Conservation (phyloP, 805 yeast species). For the Cyberlindnera galapagoensis region DNA sequence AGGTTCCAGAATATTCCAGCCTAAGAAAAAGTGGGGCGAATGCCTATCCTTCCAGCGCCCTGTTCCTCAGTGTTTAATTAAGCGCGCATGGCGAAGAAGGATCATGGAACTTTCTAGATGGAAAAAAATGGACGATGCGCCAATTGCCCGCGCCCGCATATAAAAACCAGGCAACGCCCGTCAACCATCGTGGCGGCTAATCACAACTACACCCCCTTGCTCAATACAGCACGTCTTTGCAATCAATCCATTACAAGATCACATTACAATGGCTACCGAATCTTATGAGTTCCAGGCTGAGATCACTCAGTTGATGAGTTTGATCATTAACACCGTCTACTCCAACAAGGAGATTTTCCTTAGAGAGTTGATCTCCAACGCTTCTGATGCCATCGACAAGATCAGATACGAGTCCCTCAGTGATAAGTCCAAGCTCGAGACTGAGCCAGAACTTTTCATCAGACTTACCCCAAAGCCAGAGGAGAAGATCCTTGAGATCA, state of each 20-base stretch:
- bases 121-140: too few relatives aligned
- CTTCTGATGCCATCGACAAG: conserved; percentile 98
- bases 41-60: too few relatives aligned
- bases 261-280: conserved; percentile 39
- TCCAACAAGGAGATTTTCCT: conserved; percentile 98
- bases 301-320: conserved; percentile 99
- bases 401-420: conserved; percentile 94
- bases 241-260: too few relatives aligned
- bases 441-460: conserved; percentile 94
- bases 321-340: conserved; percentile 99
- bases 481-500: conserved; percentile 86
- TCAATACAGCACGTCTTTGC: too few relatives aligned
- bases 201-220: too few relatives aligned
- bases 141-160: too few relatives aligned
- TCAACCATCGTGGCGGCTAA: too few relatives aligned
- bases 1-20: too few relatives aligned
- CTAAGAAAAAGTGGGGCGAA: too few relatives aligned
- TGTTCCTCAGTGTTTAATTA: too few relatives aligned
- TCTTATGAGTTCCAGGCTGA: conserved; percentile 99
- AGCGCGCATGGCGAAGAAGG: too few relatives aligned
- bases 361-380: conserved; percentile 98
- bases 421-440: conserved; percentile 85
- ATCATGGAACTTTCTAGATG: conserved; percentile 6
- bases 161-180: too few relatives aligned
- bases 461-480: conserved; percentile 98